Percentiles rank a stretch among this genome's conserved stretches.
phyloP scores from a whole-genome alignment of 2,329 filamentous ascomycete species.

The Coniella vitis region DNA sequence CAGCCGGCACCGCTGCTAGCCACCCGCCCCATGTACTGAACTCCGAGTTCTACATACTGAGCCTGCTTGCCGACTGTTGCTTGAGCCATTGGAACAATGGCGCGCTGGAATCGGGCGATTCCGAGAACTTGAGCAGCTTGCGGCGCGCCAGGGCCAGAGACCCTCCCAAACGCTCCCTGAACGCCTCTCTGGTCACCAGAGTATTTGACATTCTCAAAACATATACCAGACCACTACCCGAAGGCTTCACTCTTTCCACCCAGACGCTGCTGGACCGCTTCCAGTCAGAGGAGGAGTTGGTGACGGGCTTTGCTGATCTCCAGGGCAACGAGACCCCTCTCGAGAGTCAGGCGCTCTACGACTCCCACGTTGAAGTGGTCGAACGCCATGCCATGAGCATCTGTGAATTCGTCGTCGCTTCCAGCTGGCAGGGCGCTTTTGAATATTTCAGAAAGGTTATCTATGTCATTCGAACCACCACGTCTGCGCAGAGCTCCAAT shows the following conservation, averaged over 20 bases:
- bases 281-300: constrained; percentile 29
- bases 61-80: constrained; percentile 59
- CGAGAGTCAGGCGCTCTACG: constrained; percentile 27
- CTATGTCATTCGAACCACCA: constrained; percentile 41
- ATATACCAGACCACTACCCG: constrained; percentile 52
- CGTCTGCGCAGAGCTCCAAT: constrained; percentile 31
- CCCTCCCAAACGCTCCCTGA: constrained; percentile 34
- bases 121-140: constrained; percentile 1
- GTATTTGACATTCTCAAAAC: constrained; percentile 49
- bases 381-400: constrained; percentile 50
- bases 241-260: constrained; percentile 49
- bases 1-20: constrained; percentile 30
- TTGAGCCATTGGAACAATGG: constrained; percentile 49
- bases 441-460: constrained; percentile 50
- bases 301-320: constrained; percentile 24
- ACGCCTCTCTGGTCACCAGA: constrained; percentile 45
- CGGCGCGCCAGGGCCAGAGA: constrained; percentile 19
- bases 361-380: constrained; percentile 37
- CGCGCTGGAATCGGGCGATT: constrained; percentile 10
- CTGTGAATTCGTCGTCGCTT: constrained; percentile 58
- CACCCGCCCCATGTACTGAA: constrained; percentile 55
- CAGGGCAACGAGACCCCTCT: constrained; percentile 27
- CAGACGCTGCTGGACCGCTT: constrained; percentile 51
- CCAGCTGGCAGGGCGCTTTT: constrained; percentile 54
- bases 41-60: constrained; percentile 59